Evolutionary conservation across 1,284 basidiomycete genomes (phyloP).

Genomic region (Afroboletus lepidellus): DNA sequence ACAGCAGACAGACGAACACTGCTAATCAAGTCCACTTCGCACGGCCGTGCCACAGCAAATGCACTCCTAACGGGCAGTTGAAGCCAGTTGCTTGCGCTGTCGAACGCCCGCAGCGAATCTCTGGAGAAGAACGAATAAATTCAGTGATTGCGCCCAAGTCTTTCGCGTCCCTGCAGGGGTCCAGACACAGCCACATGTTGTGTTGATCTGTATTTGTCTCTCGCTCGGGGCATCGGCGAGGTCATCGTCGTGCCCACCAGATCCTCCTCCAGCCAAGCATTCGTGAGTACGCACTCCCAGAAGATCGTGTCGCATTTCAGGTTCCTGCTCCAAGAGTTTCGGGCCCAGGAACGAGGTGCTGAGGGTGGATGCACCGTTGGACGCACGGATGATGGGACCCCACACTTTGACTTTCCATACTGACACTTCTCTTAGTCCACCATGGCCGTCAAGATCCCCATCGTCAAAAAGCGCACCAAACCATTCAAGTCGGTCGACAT

Average conservation of each 20-base stretch:
- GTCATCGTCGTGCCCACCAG: slow-evolving; percentile 5
- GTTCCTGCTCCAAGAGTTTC: not conserved
- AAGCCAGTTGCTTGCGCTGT: not conserved
- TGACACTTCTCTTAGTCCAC: slow-evolving; percentile 40
- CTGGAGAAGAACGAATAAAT: not conserved
- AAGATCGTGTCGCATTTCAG: not conserved
- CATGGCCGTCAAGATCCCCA: slow-evolving; percentile 86
- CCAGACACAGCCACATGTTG: slow-evolving; percentile 23
- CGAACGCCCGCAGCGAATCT: not conserved
- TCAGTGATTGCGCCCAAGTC: not conserved
- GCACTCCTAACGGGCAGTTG: not conserved
- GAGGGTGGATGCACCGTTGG: slow-evolving; percentile 34
- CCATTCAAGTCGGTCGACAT: slow-evolving; percentile 78
- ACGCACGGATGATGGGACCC: slow-evolving; percentile 29
- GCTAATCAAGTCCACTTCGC: slow-evolving; percentile 14
- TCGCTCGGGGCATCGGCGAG: not conserved
- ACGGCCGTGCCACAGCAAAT: slow-evolving; percentile 9
- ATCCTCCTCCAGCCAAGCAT: slow-evolving; percentile 35
- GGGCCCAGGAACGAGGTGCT: not conserved
- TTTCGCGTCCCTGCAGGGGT: not conserved
- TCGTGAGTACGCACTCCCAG: slow-evolving; percentile 36
- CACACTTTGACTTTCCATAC: slow-evolving; percentile 1
- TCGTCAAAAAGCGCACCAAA: slow-evolving; percentile 96
- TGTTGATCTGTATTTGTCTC: slow-evolving; percentile 31
- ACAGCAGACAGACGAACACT: not conserved